Evolutionary conservation across 1,284 basidiomycete genomes (phyloP), one percentile per base, ranked within the genome.

Genomic region (Trametes sp.): DNA sequence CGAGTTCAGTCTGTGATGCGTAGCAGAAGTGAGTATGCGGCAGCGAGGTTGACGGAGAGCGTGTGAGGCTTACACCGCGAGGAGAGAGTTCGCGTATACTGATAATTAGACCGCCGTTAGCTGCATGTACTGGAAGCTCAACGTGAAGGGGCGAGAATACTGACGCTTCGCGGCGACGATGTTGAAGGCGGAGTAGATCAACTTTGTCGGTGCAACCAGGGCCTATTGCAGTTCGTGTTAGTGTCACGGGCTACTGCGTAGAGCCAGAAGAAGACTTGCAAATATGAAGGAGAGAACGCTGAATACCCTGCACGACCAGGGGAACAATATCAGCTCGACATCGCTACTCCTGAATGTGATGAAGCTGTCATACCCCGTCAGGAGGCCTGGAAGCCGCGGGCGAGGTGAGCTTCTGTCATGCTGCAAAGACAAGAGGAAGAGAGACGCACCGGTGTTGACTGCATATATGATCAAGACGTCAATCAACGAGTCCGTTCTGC

Each of bases 401-500:
- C n/a, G n/a, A n/a, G n/a, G n/a, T n/a, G n/a, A n/a, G n/a, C n/a
- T n/a, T n/a, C n/a, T n/a, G n/a, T n/a, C n/a, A n/a, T n/a, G 11
- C 21, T 8, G 21, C 9, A 24, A 21, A 24, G 2, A 14, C 10
- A 10, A 7, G 4, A 8, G 10, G 16, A 7, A 45, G 24, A 23
- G 21, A 4, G 4, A 41, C 63, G 24, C 23, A 60, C 64, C 64
- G 2, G 64, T 65, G 41, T 65, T 65, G 60, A 65, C 61, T 14
- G 60, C 53, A 29, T 65, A 65, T 10, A 62, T 54, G 9, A 62
- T 65, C 42, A 65, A 21, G 13, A 59, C 9, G 36, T 62, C 61
- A 13, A 65, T 62, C 28, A 65, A 23, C 1, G 64, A 62, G 45
- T 65, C 60, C n/a, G 64, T 65, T 35, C 64, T 65, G 23, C 4